Evolutionary conservation across 1,139 yeast species (phyloP).

Genomic region (Taiozyma sp.): DNA sequence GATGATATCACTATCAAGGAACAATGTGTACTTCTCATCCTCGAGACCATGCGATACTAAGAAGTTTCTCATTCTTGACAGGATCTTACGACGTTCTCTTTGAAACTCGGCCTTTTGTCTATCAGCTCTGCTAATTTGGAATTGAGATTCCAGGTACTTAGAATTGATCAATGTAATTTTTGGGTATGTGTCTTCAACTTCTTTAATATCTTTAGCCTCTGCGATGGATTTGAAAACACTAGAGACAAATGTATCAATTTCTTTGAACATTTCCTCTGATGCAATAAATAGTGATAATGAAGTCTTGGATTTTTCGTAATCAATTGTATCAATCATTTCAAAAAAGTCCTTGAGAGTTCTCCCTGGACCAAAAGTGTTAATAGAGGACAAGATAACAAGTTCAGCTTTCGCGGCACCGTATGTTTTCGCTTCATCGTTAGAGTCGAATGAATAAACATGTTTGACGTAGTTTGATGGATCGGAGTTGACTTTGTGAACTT

Average conservation of each 20-base stretch:
- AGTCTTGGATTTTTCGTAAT: conserved; percentile 6
- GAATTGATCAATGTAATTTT: conserved; percentile 20
- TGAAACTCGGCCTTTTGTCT: conserved; percentile 23
- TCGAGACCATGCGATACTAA: conserved; percentile 21
- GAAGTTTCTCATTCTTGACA: conserved; percentile 30
- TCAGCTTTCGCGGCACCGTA: conserved; percentile 11
- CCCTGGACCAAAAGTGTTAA: conserved; percentile 8
- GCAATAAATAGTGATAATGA: conserved; percentile 16
- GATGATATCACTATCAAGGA: conserved; percentile 41
- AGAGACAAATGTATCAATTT: conserved; percentile 5
- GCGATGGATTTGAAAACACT: conserved; percentile 4
- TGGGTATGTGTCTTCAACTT: conserved; percentile 6
- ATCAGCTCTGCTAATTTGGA: conserved; percentile 9
- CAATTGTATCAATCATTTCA: conserved; percentile 4
- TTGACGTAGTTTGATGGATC: background rate
- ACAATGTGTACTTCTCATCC: conserved; percentile 36
- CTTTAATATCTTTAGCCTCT: conserved; percentile 2
- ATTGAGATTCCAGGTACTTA: conserved; percentile 18
- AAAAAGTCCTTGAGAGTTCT: conserved; percentile 13
- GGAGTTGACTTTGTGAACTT: background rate
- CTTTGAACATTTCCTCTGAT: conserved; percentile 5
- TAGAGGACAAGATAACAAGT: conserved; percentile 12
- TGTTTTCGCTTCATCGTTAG: background rate
- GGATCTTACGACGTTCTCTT: conserved; percentile 24
- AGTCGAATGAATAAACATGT: conserved; percentile 7